Evolutionary conservation across 1,284 basidiomycete species (phyloP), one percentile per base, ranked within the genome.

Genomic region (Lentinus polychrous): DNA sequence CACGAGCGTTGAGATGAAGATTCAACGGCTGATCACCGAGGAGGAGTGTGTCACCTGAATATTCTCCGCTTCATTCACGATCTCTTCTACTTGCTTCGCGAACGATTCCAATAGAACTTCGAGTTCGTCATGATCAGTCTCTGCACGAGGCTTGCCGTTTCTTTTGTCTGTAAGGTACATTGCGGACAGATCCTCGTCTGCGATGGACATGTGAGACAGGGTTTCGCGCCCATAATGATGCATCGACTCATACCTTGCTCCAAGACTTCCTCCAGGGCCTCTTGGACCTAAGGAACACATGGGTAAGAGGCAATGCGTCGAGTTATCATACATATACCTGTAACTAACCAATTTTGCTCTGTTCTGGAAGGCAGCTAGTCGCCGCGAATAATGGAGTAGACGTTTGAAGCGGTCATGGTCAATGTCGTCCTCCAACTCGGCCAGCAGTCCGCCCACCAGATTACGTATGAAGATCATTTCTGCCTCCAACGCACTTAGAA

Each of bases 21-120:
- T 27, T 22, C 33, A 32, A 3, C 10, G n/a, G 31, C 12, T 24
- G 10, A 27, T 15, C 24, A 17, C 42, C 12, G 42, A 5, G 15
- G 6, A n/a, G 22, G 17, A 24, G 8, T 5, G 42, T 24, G 24
- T 48, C 56, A 92, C 91, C 58, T 91, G 83, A 1, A 89, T 92
- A 53, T 79, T 91, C 60, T 92, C 90, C 1, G 91, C 87, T 66
- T 96, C 94, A 56, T 86, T 92, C 4, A 94, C 91, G 50, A 96
- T 91, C 70, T 96, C 94, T 65, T 96, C 94, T 0, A 94, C 91
- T 63, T 96, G 95, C 64, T 97, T 97, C 20, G 87, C 80, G 64
- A 97, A 97, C 8, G 87, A 90, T 65, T 99, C 95, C 5, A 99
- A 71, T 4, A 99, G 71, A 5, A 96, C 77, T 63, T 99, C 95